These are phyloP conservation scores for Apium graveolens DNA, from an alignment of 129 eudicot genomes.

Conservation along the genomic window DNA sequence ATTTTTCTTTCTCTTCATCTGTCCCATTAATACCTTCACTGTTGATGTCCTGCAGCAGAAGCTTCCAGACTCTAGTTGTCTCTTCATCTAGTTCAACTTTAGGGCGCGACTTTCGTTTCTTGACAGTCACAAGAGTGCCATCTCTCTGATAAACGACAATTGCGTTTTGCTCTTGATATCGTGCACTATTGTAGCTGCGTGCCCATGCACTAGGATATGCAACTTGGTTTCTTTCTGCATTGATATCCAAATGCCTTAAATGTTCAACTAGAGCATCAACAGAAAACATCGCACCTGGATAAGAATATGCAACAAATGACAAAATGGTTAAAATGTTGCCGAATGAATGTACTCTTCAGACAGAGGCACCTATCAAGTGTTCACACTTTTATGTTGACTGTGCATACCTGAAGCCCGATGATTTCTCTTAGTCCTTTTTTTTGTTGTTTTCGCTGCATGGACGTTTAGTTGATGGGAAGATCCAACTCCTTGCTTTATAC, in stretches of 20 bases:
- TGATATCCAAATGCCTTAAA: slow-evolving; percentile 42
- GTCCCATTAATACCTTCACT: slow-evolving; percentile 87
- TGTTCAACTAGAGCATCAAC: slow-evolving; percentile 35
- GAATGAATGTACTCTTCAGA: neutral
- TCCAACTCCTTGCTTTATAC: slow-evolving; percentile 11
- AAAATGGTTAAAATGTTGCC: slow-evolving; percentile 7
- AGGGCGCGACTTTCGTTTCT: slow-evolving; percentile 61
- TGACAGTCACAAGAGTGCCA: slow-evolving; percentile 52
- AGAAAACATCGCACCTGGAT: slow-evolving; percentile 23
- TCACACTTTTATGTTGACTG: slow-evolving; percentile 27
- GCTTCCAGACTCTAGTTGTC: slow-evolving; percentile 90
- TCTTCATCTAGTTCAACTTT: slow-evolving; percentile 96
- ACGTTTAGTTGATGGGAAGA: slow-evolving; percentile 22
- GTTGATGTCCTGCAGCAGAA: slow-evolving; percentile 75
- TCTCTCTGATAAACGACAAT: slow-evolving; percentile 54
- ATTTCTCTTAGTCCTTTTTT: slow-evolving; percentile 52
- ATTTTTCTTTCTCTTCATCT: slow-evolving; percentile 73
- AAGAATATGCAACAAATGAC: slow-evolving; percentile 34
- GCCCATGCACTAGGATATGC: slow-evolving; percentile 21
- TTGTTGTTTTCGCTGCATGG: slow-evolving; percentile 34
- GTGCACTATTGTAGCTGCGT: slow-evolving; percentile 18
- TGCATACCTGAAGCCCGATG: slow-evolving; percentile 11
- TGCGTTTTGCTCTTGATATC: slow-evolving; percentile 50
- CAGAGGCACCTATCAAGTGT: neutral
- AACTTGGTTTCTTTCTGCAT: slow-evolving; percentile 26